phyloP scores from a whole-genome alignment of 345 rosid species.

The Populus alba region DNA sequence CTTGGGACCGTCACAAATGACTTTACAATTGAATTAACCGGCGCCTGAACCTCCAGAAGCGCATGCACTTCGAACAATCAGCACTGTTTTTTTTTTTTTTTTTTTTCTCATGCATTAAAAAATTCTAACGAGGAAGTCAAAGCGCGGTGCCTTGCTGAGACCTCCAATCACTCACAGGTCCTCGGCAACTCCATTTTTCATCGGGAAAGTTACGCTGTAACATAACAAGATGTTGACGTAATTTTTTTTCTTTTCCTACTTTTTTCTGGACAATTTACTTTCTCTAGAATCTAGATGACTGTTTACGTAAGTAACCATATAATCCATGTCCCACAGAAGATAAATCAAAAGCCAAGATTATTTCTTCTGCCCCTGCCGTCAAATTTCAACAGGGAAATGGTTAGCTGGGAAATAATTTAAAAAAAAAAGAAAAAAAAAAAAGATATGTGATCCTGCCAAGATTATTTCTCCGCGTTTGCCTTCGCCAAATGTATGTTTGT shows the following conservation, averaged over 20 bases:
- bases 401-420: neutral
- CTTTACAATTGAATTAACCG: neutral
- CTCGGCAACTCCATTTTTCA: neutral
- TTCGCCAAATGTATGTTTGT: neutral
- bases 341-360: neutral
- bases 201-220: neutral
- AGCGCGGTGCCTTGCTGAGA: neutral
- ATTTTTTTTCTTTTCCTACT: neutral
- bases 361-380: neutral
- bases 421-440: too few species aligned
- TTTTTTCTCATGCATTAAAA: neutral
- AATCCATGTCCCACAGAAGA: neutral
- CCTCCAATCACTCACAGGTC: neutral
- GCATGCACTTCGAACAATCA: neutral
- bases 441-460: neutral
- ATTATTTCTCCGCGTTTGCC: neutral
- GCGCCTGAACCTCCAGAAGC: neutral
- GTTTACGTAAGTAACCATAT: neutral
- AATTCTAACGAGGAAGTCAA: neutral
- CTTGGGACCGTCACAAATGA: neutral
- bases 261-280: fast-evolving
- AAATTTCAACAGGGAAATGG: neutral
- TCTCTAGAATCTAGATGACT: neutral
- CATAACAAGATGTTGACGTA: neutral
- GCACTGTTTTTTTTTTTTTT: neutral